Base-by-base conservation (phyloP, 2,329 filamentous ascomycete species). In the Leptosphaerulina australis region DNA sequence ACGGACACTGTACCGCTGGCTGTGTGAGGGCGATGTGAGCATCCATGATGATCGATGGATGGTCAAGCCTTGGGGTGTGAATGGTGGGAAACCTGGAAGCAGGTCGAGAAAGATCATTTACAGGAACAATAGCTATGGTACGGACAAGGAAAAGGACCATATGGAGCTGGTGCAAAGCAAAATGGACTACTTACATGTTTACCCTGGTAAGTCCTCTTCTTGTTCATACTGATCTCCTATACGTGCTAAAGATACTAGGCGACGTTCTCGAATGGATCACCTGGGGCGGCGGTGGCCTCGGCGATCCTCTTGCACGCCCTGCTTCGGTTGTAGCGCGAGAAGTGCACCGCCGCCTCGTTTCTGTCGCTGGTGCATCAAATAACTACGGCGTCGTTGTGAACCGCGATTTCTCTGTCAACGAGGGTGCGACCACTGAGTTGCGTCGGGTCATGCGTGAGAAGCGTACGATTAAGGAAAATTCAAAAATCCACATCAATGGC, bases 241-340 rank as follows among this genome's bases (percentile, higher is more conserved):
- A n/a, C 11, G 6, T 3, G 5, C 28, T 36, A 20, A 49, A 21
- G 29, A 15, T 3, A 5, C 8, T 38, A 70, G 77, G 73, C 10
- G 78, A 81, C 51, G 68, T 79, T 1, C 73, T 80, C 4, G 77
- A 80, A 63, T 80, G 74, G 75, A 71, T 78, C 22, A 80, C 78
- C 4, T 80, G 77, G 77, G 77, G 77, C 35, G 78, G 76, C 21
- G 78, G 77, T 17, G 77, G 78, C 2, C 70, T 80, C 10, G 78
- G 77, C 24, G 77, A 80, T 59, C 74, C 77, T 0, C 63, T 80
- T 5, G 74, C 71, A 0, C 70, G 78, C 0, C 74, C 78, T 0
- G 67, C 74, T 0, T 64, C 72, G 20, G 73, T 71, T 30, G 78
- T 81, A 8, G 76, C 77, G 1, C 59, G 74, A 8, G 79, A 81